Conservation (phyloP, 148 eudicot species). For the Simmondsia chinensis region DNA sequence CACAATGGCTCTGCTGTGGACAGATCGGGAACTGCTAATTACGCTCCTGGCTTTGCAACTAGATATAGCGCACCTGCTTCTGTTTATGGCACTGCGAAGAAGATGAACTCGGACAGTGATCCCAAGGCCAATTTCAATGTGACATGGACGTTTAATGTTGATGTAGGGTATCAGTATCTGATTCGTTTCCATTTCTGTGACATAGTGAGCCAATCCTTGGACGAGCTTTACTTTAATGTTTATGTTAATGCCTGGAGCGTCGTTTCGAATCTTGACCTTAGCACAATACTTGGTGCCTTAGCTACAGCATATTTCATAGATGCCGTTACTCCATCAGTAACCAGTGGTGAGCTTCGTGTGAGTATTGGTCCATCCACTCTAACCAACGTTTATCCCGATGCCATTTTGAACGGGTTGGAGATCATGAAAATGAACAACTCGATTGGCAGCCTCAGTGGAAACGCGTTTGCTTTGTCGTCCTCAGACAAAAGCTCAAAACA, state of each 20-base stretch:
- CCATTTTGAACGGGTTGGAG: constrained; percentile 80
- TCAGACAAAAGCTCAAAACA: constrained; percentile 26
- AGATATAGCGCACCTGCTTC: constrained; percentile 47
- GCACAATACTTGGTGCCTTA: constrained; percentile 14
- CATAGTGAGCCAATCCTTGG: constrained; percentile 43
- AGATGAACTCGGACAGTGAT: constrained; percentile 44
- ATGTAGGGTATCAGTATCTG: constrained; percentile 65
- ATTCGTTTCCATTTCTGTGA: constrained; percentile 89
- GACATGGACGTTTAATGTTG: constrained; percentile 70
- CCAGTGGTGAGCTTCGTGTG: constrained; percentile 27
- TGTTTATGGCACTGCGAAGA: constrained; percentile 73
- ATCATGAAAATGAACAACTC: constrained; percentile 78
- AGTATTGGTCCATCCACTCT: constrained; percentile 61
- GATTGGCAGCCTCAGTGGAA: constrained; percentile 44
- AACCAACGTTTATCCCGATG: constrained; percentile 44
- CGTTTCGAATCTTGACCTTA: constrained; percentile 41
- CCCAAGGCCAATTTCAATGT: constrained; percentile 68
- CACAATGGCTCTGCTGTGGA: constrained; percentile 25
- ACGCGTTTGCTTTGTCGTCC: constrained; percentile 5
- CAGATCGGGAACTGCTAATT: constrained; percentile 35
- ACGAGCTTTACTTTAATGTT: constrained; percentile 52
- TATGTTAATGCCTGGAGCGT: constrained; percentile 46
- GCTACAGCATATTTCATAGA: constrained; percentile 58
- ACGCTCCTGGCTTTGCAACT: constrained; percentile 47
- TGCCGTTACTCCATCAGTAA: constrained; percentile 34